Evolutionary conservation across 2,329 filamentous ascomycete genomes (phyloP).

Genomic region (Sordariomycetes sp.): DNA sequence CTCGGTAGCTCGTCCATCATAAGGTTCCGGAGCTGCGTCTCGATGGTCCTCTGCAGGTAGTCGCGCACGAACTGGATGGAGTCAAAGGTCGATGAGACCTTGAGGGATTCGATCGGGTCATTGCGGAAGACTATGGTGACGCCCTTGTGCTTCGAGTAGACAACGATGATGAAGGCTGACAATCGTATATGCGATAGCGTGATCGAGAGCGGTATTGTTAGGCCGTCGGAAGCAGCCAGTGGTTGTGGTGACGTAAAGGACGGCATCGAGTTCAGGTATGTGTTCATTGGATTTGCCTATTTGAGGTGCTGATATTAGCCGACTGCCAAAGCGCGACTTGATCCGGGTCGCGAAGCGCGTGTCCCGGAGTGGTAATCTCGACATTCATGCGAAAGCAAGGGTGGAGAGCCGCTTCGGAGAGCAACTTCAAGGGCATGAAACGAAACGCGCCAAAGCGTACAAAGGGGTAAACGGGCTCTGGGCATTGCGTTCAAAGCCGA

Average conservation of each 20-base stretch:
- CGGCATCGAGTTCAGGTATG: slow-evolving; percentile 84
- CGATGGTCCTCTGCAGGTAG: slow-evolving; percentile 92
- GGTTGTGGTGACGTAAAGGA: slow-evolving; percentile 88
- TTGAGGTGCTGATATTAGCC: slow-evolving; percentile 32
- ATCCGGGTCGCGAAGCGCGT: slow-evolving; percentile 12
- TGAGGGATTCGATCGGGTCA: slow-evolving; percentile 93
- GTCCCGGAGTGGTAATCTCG: slow-evolving; percentile 23
- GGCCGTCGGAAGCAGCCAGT: slow-evolving; percentile 76
- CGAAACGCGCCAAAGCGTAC: background rate
- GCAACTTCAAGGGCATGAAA: slow-evolving; percentile 1
- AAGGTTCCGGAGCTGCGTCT: slow-evolving; percentile 79
- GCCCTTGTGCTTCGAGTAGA: slow-evolving; percentile 96
- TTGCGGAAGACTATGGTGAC: slow-evolving; percentile 95
- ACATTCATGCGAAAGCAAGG: slow-evolving; percentile 18
- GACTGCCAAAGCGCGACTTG: slow-evolving; percentile 1
- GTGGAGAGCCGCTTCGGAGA: slow-evolving; percentile 1
- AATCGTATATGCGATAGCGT: slow-evolving; percentile 92
- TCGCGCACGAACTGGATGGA: slow-evolving; percentile 97
- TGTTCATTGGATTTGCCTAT: slow-evolving; percentile 90
- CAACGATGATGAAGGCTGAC: slow-evolving; percentile 92
- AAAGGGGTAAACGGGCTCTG: background rate
- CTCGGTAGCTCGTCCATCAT: slow-evolving; percentile 98
- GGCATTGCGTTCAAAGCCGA: background rate
- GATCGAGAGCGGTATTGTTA: slow-evolving; percentile 96
- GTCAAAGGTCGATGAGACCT: slow-evolving; percentile 97